Conservation (phyloP, 371 early-diverging fungal species). For the Paraphysoderma sedebokerense region DNA sequence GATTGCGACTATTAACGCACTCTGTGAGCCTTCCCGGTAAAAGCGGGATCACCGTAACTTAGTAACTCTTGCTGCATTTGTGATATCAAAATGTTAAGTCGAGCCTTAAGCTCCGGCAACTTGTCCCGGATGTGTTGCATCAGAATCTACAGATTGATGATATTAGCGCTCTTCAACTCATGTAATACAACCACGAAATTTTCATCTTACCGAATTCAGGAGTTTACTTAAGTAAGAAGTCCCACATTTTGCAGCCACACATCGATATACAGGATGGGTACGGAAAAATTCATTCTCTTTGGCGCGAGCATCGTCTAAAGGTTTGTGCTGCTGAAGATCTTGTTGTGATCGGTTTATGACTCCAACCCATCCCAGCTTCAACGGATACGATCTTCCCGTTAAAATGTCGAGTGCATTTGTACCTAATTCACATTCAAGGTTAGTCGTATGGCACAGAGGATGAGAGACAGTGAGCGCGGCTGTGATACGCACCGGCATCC, state of each 20-base stretch:
- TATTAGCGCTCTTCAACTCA: slow-evolving; percentile 6
- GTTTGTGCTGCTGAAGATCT: slow-evolving; percentile 62
- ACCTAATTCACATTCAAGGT: no score
- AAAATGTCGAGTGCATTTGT: slow-evolving; percentile 78
- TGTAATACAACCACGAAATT: slow-evolving; percentile 12
- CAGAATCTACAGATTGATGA: slow-evolving; percentile 30
- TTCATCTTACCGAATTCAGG: slow-evolving; percentile 40
- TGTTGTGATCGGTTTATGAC: slow-evolving; percentile 81
- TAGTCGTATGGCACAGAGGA: no score
- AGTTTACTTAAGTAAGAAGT: slow-evolving; percentile 59
- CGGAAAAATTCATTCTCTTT: slow-evolving; percentile 64
- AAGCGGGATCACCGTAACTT: slow-evolving; percentile 48
- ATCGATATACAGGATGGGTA: slow-evolving; percentile 60
- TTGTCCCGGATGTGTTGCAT: slow-evolving; percentile 64
- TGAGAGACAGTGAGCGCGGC: no score
- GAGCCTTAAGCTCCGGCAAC: slow-evolving; percentile 62
- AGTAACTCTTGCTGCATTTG: slow-evolving; percentile 61
- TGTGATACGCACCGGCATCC: no score
- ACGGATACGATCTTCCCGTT: slow-evolving; percentile 57
- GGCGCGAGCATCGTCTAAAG: slow-evolving; percentile 53
- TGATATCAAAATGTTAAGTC: slow-evolving; percentile 53
- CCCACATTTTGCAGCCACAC: slow-evolving; percentile 66
- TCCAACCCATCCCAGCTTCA: slow-evolving; percentile 81
- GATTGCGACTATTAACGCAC: slow-evolving; percentile 15
- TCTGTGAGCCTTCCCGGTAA: slow-evolving; percentile 32